Conservation (phyloP, 768 basidiomycete genomes). For the Cystofilobasidium capitatum region DNA sequence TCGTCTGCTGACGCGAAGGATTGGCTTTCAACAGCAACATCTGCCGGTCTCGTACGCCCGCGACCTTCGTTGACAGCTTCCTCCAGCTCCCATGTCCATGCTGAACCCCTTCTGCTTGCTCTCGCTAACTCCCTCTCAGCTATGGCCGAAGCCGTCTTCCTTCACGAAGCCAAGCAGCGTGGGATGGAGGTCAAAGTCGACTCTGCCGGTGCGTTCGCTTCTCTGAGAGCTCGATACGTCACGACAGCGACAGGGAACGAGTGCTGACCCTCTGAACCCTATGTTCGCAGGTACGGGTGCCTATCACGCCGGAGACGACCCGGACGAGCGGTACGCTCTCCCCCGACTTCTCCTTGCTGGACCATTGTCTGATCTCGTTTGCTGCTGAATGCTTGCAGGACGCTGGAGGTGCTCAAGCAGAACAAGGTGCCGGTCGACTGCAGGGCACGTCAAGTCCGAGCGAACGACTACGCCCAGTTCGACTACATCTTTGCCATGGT, state of each 20-base stretch:
- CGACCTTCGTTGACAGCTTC: neutral
- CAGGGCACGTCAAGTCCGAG: slow-evolving; percentile 7
- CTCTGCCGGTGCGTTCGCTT: slow-evolving; percentile 9
- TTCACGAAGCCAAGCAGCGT: slow-evolving; percentile 14
- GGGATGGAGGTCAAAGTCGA: slow-evolving; percentile 14
- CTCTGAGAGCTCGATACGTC: neutral
- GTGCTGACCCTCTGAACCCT: neutral
- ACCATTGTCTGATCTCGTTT: neutral
- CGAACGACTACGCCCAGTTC: slow-evolving; percentile 5
- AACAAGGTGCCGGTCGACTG: slow-evolving; percentile 8
- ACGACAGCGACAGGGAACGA: neutral
- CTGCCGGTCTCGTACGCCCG: slow-evolving; percentile 1
- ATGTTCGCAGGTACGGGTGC: slow-evolving; percentile 3
- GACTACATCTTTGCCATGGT: slow-evolving; percentile 23
- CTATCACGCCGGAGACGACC: slow-evolving; percentile 15
- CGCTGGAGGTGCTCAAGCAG: neutral
- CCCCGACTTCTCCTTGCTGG: neutral
- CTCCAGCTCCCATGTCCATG: neutral
- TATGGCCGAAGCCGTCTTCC: slow-evolving; percentile 23
- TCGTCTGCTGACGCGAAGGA: neutral
- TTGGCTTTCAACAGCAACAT: slow-evolving; percentile 10
- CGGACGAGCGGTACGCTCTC: slow-evolving; percentile 6
- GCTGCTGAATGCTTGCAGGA: neutral
- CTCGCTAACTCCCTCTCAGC: neutral
- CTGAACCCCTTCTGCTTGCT: neutral